Base-by-base conservation (phyloP, 495 filamentous ascomycete species). In the Astrothelium subdiscretum region DNA sequence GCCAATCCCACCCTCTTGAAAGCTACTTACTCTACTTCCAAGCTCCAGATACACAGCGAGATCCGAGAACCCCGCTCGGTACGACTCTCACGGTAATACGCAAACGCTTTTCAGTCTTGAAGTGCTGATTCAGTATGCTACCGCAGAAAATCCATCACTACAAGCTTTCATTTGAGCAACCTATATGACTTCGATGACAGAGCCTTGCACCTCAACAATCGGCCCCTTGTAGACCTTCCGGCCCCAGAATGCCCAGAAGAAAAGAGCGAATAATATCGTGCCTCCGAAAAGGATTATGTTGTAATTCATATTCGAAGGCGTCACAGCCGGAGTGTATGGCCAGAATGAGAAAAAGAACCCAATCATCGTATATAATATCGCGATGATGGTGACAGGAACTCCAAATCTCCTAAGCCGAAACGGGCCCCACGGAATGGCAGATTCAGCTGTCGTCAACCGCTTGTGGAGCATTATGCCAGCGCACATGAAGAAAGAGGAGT, bases 281-380 rank as follows among this genome's bases (percentile, higher is more conserved):
- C 48, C 48, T n/a, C 48, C 48, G 24, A 54, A 29, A 11, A 54
- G 22, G 20, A 54, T 5, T 12, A 26, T 11, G 24, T 29, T 54
- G 48, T 54, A 54, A 20, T 54, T 54, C 48, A 54, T 54, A 20
- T 54, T 54, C 8, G 8, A 11, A 27, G 48, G 12, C 12, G 12
- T 54, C 8, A 54, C 48, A 12, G 48, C 22, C 24, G 24, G n/a
- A 27, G n/a, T 29, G 8, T 12, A 29, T 29, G 67, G 67, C 61
- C 61, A 69, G 40, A 69, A 69, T 8, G 27, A 31, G 32, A 69
- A 65, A 18, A 69, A 15, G 29, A 26, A 59, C n/a, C 51, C 62
- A 13, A 67, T 57, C 26, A 64, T 54, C 10, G 40, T 62, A 54
- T 66, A 69, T 1, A 58, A 15, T 24, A 67, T 31, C 3, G 67